Evolutionary conservation across 2,329 filamentous ascomycete species (phyloP).

Genomic region (Pestalotiopsis sp.): DNA sequence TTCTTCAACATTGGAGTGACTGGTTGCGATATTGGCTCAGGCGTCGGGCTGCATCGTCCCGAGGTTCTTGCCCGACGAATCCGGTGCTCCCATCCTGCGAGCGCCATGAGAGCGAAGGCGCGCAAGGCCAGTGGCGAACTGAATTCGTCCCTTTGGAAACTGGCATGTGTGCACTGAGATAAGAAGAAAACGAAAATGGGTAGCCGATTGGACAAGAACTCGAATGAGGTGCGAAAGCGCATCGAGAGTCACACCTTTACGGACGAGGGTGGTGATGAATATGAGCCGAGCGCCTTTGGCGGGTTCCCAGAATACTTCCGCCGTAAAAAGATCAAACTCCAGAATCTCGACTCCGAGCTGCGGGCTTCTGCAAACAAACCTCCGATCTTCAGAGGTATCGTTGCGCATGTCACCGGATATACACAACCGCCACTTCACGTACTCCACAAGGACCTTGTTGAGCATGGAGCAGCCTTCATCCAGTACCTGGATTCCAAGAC

Average conservation of each 20-base stretch:
- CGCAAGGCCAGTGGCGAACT: background rate
- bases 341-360: conserved; percentile 86
- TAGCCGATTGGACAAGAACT: conserved; percentile 63
- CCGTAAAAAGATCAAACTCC: conserved; percentile 94
- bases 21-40: background rate
- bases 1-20: background rate
- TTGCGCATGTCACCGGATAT: conserved; percentile 92
- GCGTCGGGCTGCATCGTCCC: background rate
- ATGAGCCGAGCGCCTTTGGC: conserved; percentile 82
- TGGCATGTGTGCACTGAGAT: background rate
- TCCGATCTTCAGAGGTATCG: conserved; percentile 86
- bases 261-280: conserved; percentile 87
- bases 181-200: conserved; percentile 47
- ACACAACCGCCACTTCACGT: conserved; percentile 91
- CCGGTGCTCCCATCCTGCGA: background rate
- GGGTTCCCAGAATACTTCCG: conserved; percentile 92
- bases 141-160: background rate
- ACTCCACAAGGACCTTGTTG: conserved; percentile 83
- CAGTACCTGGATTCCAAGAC: conserved; percentile 97
- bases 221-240: conserved; percentile 61
- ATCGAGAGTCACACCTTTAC: conserved; percentile 72
- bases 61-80: background rate
- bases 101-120: background rate
- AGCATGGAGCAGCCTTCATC: conserved; percentile 90
- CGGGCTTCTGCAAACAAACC: conserved; percentile 73